Evolutionary conservation across 2,329 filamentous ascomycete species (phyloP).

Genomic region (Sclerotinia spermophila): DNA sequence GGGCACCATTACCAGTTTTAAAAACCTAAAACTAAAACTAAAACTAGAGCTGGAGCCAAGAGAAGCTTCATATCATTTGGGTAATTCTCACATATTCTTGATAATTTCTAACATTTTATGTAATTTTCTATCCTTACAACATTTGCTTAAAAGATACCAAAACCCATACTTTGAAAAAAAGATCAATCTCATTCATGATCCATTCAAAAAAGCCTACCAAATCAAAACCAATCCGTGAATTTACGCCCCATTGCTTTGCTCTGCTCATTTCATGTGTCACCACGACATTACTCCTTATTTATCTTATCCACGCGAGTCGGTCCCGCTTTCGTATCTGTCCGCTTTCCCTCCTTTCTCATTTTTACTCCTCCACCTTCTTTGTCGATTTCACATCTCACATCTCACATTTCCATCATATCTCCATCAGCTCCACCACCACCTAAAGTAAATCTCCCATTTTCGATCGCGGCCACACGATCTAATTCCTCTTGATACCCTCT

Average conservation of each 20-base stretch:
- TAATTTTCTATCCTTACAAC: constrained; percentile 4
- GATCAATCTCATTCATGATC: constrained; percentile 10
- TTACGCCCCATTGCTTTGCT: background rate
- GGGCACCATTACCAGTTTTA: background rate
- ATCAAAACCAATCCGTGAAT: constrained; percentile 2
- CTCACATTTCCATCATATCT: constrained; percentile 42
- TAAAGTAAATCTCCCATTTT: constrained; percentile 86
- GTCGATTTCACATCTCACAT: background rate
- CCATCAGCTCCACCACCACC: constrained; percentile 42
- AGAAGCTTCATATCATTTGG: background rate
- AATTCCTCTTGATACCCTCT: constrained; percentile 88
- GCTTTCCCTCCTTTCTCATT: background rate
- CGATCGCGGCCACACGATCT: constrained; percentile 81
- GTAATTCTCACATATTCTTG: too few species aligned
- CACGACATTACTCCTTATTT: background rate
- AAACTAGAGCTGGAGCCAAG: background rate
- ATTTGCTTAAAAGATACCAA: constrained; percentile 1
- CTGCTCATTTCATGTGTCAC: background rate
- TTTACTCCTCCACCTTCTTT: background rate
- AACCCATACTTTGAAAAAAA: background rate
- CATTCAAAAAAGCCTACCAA: background rate
- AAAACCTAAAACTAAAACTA: background rate
- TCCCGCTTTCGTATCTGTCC: background rate
- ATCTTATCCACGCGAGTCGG: background rate
- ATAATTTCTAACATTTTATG: background rate